Evolutionary conservation across 1,284 basidiomycete genomes (phyloP).

Genomic region (Microbotryum silenes-acaulis): DNA sequence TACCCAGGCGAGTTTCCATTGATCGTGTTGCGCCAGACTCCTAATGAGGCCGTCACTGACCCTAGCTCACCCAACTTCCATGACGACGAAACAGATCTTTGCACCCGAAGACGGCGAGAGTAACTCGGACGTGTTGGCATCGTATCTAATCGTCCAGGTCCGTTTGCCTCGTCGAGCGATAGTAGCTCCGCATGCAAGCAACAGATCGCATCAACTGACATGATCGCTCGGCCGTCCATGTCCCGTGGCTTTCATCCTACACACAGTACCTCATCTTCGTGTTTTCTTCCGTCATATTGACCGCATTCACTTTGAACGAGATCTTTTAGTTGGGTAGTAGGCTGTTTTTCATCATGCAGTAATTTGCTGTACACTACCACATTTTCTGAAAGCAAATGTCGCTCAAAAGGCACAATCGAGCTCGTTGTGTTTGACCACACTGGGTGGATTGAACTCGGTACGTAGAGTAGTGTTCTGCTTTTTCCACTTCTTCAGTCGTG

Average conservation of each 20-base stretch:
- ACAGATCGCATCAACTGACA: not conserved
- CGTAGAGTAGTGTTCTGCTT: no score
- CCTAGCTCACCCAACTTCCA: not conserved
- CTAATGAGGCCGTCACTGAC: not conserved
- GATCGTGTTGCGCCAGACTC: not conserved
- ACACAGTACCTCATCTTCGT: constrained; percentile 24
- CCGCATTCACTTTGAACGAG: constrained; percentile 17
- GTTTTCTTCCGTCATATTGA: constrained; percentile 22
- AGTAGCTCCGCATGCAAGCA: not conserved
- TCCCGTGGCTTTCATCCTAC: not conserved
- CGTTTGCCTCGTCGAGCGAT: not conserved
- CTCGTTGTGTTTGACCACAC: no score
- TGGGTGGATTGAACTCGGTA: no score
- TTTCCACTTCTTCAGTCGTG: no score
- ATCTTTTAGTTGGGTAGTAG: constrained; percentile 10
- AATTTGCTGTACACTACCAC: not conserved
- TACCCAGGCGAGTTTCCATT: not conserved
- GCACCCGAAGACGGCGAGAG: constrained; percentile 21
- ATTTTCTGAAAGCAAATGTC: no score
- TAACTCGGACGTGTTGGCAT: constrained; percentile 22
- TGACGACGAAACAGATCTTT: constrained; percentile 10
- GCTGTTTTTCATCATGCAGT: not conserved
- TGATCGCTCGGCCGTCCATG: not conserved
- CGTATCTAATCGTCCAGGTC: constrained; percentile 20
- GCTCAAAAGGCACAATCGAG: no score